These are phyloP conservation scores for Exophiala xenobiotica DNA, from an alignment of 2,329 filamentous ascomycete genomes.

Conservation along the genomic window DNA sequence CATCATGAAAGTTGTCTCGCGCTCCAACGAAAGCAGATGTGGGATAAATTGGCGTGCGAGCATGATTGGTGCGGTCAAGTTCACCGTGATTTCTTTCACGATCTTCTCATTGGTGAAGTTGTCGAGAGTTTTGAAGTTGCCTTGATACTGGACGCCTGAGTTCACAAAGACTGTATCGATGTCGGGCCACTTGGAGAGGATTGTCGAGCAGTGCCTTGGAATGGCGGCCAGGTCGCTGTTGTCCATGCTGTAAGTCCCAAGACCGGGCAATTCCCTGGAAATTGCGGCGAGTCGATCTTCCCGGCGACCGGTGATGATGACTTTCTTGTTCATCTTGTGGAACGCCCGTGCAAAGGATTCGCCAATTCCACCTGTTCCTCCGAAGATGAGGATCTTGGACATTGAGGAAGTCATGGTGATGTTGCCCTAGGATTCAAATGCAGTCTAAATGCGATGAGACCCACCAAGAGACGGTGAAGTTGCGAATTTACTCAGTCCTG, in stretches of 20 bases:
- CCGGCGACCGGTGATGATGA: slow-evolving; percentile 33
- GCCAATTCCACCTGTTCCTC: slow-evolving; percentile 49
- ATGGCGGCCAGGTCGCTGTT: slow-evolving; percentile 28
- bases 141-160: slow-evolving; percentile 34
- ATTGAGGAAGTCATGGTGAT: slow-evolving; percentile 23
- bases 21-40: slow-evolving; percentile 25
- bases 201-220: slow-evolving; percentile 14
- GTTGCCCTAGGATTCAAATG: neutral
- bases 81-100: slow-evolving; percentile 30
- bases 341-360: slow-evolving; percentile 32
- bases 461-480: neutral
- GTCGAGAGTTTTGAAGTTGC: slow-evolving; percentile 29
- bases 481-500: too few relatives aligned
- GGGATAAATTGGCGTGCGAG: slow-evolving; percentile 34
- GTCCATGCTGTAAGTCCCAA: slow-evolving; percentile 33
- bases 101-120: slow-evolving; percentile 29
- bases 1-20: slow-evolving; percentile 33
- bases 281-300: slow-evolving; percentile 27
- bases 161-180: slow-evolving; percentile 38
- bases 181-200: slow-evolving; percentile 30
- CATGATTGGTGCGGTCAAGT: slow-evolving; percentile 34
- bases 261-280: slow-evolving; percentile 32
- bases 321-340: slow-evolving; percentile 31
- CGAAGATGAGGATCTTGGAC: slow-evolving; percentile 34
- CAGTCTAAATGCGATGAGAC: too few relatives aligned